phyloP scores from a whole-genome alignment of 805 yeast species.

The Spencermartinsiella europaea region DNA sequence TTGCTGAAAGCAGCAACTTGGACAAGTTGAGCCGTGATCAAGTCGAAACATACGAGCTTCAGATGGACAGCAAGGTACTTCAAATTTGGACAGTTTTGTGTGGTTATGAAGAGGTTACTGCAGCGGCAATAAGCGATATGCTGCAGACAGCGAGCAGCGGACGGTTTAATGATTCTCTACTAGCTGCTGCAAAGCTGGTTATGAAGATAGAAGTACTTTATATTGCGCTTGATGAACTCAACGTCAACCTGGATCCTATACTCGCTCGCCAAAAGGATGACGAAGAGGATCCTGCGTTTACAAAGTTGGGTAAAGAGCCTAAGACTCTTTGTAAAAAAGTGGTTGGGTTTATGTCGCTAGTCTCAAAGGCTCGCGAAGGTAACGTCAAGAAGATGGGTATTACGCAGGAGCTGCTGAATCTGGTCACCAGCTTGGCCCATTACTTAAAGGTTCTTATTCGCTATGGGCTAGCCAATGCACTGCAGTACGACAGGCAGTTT shows the following conservation, averaged over 20 bases:
- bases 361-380: conserved; percentile 47
- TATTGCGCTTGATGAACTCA: conserved; percentile 59
- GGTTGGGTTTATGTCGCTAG: conserved; percentile 79
- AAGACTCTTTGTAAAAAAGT: conserved; percentile 82
- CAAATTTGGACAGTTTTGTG: conserved; percentile 84
- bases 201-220: conserved; percentile 72
- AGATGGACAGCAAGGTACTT: conserved; percentile 53
- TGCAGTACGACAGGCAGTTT: conserved; percentile 41
- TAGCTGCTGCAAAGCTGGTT: conserved; percentile 66
- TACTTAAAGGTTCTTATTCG: conserved; percentile 81
- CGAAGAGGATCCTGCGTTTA: conserved; percentile 13
- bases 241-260: conserved; percentile 22
- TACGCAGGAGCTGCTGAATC: conserved; percentile 50
- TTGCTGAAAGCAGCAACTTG: conserved; percentile 10
- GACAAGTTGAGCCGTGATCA: conserved; percentile 14
- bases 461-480: conserved; percentile 69
- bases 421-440: conserved; percentile 89
- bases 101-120: conserved; percentile 85
- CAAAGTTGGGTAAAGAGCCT: conserved; percentile 51
- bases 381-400: conserved; percentile 21
- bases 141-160: conserved; percentile 74
- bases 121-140: conserved; percentile 88
- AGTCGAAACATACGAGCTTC: conserved; percentile 44
- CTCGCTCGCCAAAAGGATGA: conserved; percentile 14
- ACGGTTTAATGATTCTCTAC: conserved; percentile 60